These are phyloP conservation scores for Solioccasus polychromus DNA, from an alignment of 768 basidiomycete species.

Conservation along the genomic window DNA sequence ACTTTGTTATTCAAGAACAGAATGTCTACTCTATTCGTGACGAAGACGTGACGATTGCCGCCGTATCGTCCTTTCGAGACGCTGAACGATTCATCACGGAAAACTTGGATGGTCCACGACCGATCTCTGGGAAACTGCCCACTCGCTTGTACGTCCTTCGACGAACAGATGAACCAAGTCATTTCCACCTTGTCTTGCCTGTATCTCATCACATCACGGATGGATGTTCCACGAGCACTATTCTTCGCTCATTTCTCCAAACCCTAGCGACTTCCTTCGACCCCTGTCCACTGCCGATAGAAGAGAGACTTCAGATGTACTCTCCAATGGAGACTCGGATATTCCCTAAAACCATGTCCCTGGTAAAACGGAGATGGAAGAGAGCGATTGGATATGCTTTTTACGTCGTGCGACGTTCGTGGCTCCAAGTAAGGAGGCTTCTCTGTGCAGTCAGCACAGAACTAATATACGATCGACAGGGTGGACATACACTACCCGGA, in stretches of 20 bases:
- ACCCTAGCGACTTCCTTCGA: constrained; percentile 4
- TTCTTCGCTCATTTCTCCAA: constrained; percentile 5
- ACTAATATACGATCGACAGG: constrained; percentile 30
- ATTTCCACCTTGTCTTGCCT: constrained; percentile 42
- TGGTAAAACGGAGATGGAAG: neutral
- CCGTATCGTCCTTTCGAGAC: constrained; percentile 36
- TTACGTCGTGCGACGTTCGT: neutral
- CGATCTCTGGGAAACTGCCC: constrained; percentile 15
- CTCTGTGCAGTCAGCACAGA: no score
- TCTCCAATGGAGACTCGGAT: neutral
- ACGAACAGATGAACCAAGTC: constrained; percentile 36
- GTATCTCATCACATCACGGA: constrained; percentile 52
- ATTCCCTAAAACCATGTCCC: neutral
- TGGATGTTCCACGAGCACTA: constrained; percentile 39
- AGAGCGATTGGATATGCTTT: neutral
- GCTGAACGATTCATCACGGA: constrained; percentile 31
- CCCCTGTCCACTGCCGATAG: neutral
- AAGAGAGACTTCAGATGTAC: neutral
- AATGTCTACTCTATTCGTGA: constrained; percentile 16
- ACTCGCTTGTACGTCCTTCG: constrained; percentile 42
- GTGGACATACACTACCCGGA: constrained; percentile 52
- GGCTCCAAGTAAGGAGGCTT: neutral
- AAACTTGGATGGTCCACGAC: constrained; percentile 33
- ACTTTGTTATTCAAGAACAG: constrained; percentile 42
- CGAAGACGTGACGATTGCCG: constrained; percentile 38